phyloP scores from a whole-genome alignment of 257 asterid genomes.

The Solanum chmielewskii region DNA sequence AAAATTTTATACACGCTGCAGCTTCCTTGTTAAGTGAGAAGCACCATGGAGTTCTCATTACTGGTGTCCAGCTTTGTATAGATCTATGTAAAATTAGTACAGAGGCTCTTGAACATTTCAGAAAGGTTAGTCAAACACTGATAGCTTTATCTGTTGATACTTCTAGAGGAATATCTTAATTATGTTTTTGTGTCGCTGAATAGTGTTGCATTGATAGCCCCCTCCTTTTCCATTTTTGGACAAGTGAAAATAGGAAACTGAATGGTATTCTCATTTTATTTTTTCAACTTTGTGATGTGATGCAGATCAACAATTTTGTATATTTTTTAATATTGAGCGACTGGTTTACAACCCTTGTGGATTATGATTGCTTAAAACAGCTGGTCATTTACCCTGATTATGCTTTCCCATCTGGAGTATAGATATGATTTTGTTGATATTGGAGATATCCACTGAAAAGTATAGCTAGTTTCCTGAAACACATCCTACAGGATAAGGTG shows the following conservation, averaged over 20 bases:
- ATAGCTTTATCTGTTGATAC: not conserved
- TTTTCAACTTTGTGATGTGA: not conserved
- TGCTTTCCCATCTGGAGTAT: not conserved
- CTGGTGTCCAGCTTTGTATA: slow-evolving; percentile 84
- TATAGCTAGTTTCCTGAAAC: not conserved
- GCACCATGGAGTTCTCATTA: slow-evolving; percentile 92
- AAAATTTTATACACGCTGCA: slow-evolving; percentile 71
- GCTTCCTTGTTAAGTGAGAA: slow-evolving; percentile 84
- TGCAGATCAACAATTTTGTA: not conserved
- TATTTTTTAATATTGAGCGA: not conserved
- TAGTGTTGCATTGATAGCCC: not conserved
- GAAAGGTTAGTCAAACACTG: slow-evolving; percentile 40
- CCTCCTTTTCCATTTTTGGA: not conserved
- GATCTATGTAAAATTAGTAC: slow-evolving; percentile 79
- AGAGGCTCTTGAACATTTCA: slow-evolving; percentile 83
- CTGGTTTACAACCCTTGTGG: not conserved
- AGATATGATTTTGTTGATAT: not conserved
- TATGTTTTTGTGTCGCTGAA: not conserved
- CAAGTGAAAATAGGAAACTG: not conserved
- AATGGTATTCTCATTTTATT: not conserved
- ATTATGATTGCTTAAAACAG: not conserved
- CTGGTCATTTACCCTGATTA: not conserved
- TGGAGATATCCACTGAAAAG: not conserved
- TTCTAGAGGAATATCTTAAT: not conserved
- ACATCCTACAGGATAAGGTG: not conserved